Evolutionary conservation across 1,284 basidiomycete species (phyloP), one percentile per base, ranked within the genome.

Genomic region (Pseudozyma thailandica): DNA sequence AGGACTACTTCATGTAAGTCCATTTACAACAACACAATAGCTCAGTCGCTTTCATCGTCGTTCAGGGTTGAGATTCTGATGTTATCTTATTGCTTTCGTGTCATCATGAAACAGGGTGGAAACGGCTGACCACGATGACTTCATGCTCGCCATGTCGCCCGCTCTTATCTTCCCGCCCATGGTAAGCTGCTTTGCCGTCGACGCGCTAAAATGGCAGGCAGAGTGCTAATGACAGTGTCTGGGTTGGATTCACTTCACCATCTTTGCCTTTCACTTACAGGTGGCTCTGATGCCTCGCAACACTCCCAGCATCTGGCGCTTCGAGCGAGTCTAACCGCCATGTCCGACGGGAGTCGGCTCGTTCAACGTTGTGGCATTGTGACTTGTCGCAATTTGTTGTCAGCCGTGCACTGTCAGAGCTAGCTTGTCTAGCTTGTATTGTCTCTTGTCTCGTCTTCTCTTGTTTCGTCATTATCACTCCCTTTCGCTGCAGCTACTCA

Each of bases 241-340:
- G 7, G 3, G 13, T 38, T 38, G 30, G 15, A 31, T 31, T 7
- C 7, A 31, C 33, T 6, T 16, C 6, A 16, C 15, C 13, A 35
- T 35, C 6, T 23, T 37, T n/a, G 42, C 42, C 21, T 28, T 27
- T 28, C 13, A 7, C 23, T 27, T n/a, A 26, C 35, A 44, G 39
- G 39, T 49, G 10, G 41, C 46, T n/a, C 31, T 50, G 28, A 25
- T 47, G 43, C 55, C 55, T 26, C 15, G n/a, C 1, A 5, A 33
- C 16, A 20, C 39, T 20, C 35, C 35, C 3, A 50, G 46, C 48
- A 12, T 35, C 28, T 58, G 49, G 55, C 30, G 42, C 55, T 58
- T 51, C 43, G 37, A 50, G 35, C 18, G 18, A 25, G 35, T 33
- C 35, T 58, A n/a, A 39, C 9, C 13, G 18, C 12, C 15, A 5